Conservation (phyloP, 805 yeast species). For the Debaryomyces prosopidis region DNA sequence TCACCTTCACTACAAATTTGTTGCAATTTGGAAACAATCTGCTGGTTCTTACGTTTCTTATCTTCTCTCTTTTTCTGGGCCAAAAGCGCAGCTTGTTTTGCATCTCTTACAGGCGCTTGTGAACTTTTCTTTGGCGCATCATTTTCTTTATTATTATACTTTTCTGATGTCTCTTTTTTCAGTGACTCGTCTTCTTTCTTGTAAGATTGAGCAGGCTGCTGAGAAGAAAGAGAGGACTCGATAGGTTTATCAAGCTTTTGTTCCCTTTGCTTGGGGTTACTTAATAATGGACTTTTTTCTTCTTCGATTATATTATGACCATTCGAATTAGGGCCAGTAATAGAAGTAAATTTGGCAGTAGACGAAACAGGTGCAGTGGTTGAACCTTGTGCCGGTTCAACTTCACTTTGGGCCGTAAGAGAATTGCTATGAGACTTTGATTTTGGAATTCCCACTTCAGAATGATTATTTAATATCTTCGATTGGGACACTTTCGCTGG, state of each 20-base stretch:
- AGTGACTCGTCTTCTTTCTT: slow-evolving; percentile 8
- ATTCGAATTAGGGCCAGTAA: not conserved
- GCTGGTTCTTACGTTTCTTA: slow-evolving; percentile 68
- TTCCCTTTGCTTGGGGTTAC: slow-evolving; percentile 19
- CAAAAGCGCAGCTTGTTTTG: slow-evolving; percentile 53
- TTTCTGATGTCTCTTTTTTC: slow-evolving; percentile 4
- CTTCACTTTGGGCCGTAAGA: slow-evolving; percentile 27
- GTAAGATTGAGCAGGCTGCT: slow-evolving; percentile 13
- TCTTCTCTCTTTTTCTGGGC: slow-evolving; percentile 77
- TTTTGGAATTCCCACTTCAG: slow-evolving; percentile 30
- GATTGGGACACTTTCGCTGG: slow-evolving; percentile 12
- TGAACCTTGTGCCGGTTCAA: slow-evolving; percentile 21
- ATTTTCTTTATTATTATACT: slow-evolving; percentile 7
- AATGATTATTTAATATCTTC: slow-evolving; percentile 1
- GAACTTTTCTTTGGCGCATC: slow-evolving; percentile 1
- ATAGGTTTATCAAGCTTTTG: slow-evolving; percentile 25
- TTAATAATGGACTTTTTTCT: slow-evolving; percentile 1
- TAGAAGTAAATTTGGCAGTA: slow-evolving; percentile 26
- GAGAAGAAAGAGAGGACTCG: slow-evolving; percentile 48
- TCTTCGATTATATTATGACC: not conserved
- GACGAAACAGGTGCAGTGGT: slow-evolving; percentile 40
- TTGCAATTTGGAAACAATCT: slow-evolving; percentile 66
- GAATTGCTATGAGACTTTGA: slow-evolving; percentile 43
- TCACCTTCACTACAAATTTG: slow-evolving; percentile 84
- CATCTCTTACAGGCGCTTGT: slow-evolving; percentile 47